Conservation (phyloP, 768 basidiomycete species). For the Suillus ampliporus region DNA sequence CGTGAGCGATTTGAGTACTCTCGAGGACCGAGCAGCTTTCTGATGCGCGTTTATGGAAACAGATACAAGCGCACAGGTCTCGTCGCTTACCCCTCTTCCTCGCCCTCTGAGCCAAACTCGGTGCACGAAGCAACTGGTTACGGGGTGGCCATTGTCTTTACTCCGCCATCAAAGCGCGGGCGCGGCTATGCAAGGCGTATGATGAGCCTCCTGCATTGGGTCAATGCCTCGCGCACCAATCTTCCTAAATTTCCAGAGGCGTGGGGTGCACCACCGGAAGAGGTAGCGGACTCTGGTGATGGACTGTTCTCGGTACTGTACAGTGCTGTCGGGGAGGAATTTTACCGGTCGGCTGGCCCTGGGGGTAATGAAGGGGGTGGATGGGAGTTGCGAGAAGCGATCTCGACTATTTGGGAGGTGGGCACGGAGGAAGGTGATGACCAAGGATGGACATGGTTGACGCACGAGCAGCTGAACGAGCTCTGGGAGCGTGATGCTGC, state of each 20-base stretch:
- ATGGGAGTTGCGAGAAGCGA: slow-evolving; percentile 48
- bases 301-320: slow-evolving; percentile 56
- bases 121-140: slow-evolving; percentile 50
- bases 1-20: slow-evolving; percentile 44
- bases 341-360: slow-evolving; percentile 53
- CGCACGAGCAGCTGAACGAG: slow-evolving; percentile 38
- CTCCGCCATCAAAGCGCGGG: slow-evolving; percentile 51
- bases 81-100: slow-evolving; percentile 33
- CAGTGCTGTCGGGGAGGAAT: slow-evolving; percentile 55
- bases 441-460: slow-evolving; percentile 36
- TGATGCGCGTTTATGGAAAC: slow-evolving; percentile 27
- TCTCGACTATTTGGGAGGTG: slow-evolving; percentile 49
- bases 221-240: slow-evolving; percentile 42
- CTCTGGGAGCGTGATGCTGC: slow-evolving; percentile 49
- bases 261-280: slow-evolving; percentile 51
- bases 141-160: slow-evolving; percentile 62
- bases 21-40: slow-evolving; percentile 3
- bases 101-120: not conserved
- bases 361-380: slow-evolving; percentile 37
- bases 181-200: slow-evolving; percentile 67
- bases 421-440: slow-evolving; percentile 7
- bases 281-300: slow-evolving; percentile 40
- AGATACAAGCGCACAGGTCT: slow-evolving; percentile 43
- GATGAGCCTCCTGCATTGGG: slow-evolving; percentile 70
- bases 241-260: slow-evolving; percentile 44